Evolutionary conservation across 768 basidiomycete genomes (phyloP).

Genomic region (Russula olivacea): DNA sequence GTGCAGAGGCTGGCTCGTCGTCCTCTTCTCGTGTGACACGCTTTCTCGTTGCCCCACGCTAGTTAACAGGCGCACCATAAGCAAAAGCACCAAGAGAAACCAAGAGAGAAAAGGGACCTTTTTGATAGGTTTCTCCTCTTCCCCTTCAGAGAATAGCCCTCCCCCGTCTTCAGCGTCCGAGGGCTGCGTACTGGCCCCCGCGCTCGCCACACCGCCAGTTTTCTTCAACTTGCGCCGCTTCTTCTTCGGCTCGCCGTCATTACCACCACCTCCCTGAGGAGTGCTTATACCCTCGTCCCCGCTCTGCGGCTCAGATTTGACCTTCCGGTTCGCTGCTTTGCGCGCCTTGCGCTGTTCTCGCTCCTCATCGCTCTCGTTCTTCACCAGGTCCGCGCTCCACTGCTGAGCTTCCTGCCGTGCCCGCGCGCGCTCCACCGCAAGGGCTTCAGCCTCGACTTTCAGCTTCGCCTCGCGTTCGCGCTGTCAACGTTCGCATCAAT

Average conservation of each 20-base stretch:
- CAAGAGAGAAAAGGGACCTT: conserved; percentile 44
- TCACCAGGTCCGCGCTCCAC: conserved; percentile 60
- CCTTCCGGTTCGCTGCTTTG: conserved; percentile 46
- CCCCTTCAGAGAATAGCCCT: conserved; percentile 67
- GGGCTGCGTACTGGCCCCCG: conserved; percentile 38
- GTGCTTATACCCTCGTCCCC: conserved; percentile 44
- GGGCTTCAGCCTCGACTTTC: conserved; percentile 61
- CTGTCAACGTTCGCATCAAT: conserved; percentile 34
- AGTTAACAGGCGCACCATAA: not conserved
- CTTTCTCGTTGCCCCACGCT: conserved; percentile 53
- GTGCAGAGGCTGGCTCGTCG: conserved; percentile 54
- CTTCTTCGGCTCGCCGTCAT: conserved; percentile 46
- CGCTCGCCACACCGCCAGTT: conserved; percentile 36
- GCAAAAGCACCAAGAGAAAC: not conserved
- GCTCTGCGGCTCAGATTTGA: conserved; percentile 35
- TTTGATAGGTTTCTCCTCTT: conserved; percentile 55
- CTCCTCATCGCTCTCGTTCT: conserved; percentile 72
- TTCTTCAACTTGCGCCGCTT: conserved; percentile 69
- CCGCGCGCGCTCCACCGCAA: conserved; percentile 72
- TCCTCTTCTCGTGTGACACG: conserved; percentile 76
- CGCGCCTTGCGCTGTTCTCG: conserved; percentile 54
- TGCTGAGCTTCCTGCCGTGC: conserved; percentile 75
- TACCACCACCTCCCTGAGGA: conserved; percentile 29
- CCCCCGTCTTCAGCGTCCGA: conserved; percentile 60
- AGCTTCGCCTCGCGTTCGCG: conserved; percentile 56